Conservation (phyloP, 805 yeast genomes). For the Yarrowia deformans region DNA sequence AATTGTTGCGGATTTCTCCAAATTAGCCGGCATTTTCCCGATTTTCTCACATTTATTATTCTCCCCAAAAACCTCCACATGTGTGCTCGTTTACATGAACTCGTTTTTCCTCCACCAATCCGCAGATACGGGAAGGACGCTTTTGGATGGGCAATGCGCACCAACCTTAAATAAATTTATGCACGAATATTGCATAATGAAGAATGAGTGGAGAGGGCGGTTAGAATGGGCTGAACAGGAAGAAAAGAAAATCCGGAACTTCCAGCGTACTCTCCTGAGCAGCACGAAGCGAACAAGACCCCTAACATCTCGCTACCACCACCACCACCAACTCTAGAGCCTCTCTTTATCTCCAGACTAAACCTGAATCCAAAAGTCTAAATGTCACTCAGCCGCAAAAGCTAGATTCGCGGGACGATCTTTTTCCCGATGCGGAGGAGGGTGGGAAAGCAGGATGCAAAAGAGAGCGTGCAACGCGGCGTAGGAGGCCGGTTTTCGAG, state of each 20-base stretch:
- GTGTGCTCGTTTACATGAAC: neutral
- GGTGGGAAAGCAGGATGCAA: neutral
- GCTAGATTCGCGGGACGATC: conserved; percentile 5
- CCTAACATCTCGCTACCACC: neutral
- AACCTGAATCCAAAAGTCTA: neutral
- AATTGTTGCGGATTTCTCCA: neutral
- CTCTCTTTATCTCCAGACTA: neutral
- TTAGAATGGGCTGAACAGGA: neutral
- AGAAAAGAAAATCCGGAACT: no score
- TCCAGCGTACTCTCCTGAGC: neutral
- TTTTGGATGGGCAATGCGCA: conserved; percentile 29
- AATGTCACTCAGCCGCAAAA: conserved; percentile 12
- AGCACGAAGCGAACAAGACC: no score
- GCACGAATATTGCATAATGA: neutral
- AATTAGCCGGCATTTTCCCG: neutral
- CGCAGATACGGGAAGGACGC: conserved; percentile 5
- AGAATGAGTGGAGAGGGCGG: neutral
- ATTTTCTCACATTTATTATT: no score
- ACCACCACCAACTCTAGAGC: neutral
- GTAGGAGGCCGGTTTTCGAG: neutral
- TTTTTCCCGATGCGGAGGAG: conserved; percentile 7
- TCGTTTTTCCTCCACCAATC: neutral
- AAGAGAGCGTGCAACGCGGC: neutral
- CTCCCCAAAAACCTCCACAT: neutral
- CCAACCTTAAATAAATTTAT: neutral